Percentiles rank a stretch among this genome's conserved stretches.
These are phyloP conservation scores for Pezicula neosporulosa DNA, from an alignment of 2,329 filamentous ascomycete species.

Conservation along the genomic window DNA sequence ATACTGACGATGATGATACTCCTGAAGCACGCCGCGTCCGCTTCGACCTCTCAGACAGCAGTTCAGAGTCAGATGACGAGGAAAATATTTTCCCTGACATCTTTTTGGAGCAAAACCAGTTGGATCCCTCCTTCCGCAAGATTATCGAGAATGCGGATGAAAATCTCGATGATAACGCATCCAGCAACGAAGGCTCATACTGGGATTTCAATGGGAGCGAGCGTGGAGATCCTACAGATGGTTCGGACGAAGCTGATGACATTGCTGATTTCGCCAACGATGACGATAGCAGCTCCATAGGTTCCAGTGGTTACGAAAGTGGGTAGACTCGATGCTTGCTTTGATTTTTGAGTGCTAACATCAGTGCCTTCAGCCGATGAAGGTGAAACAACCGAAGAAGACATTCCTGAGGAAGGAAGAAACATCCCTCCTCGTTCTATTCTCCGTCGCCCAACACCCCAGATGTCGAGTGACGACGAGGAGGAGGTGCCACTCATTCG, in stretches of 20 bases:
- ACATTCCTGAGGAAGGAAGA: conserved; percentile 43
- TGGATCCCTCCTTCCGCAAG: conserved; percentile 69
- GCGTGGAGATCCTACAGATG: conserved; percentile 27
- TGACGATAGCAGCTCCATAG: conserved; percentile 28
- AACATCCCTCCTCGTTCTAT: conserved; percentile 45
- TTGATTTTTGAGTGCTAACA: conserved; percentile 38
- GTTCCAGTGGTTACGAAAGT: conserved; percentile 56
- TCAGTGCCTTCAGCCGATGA: conserved; percentile 43
- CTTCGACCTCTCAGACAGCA: conserved; percentile 68
- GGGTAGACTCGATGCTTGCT: conserved; percentile 32
- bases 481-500: conserved; percentile 27
- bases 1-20: conserved; percentile 11
- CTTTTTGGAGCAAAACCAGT: conserved; percentile 70
- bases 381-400: conserved; percentile 58
- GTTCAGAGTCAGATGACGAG: conserved; percentile 60
- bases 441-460: conserved; percentile 42
- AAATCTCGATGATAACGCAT: conserved; percentile 30
- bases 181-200: conserved; percentile 18
- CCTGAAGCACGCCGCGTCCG: conserved; percentile 54
- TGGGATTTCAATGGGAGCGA: conserved; percentile 19
- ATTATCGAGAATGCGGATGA: conserved; percentile 70
- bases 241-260: conserved; percentile 41
- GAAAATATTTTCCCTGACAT: conserved; percentile 72
- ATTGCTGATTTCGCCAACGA: conserved; percentile 24
- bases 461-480: conserved; percentile 35